These are phyloP conservation scores for Vairimorpha necatrix DNA, from an alignment of 371 early-diverging fungal species.

Conservation along the genomic window DNA sequence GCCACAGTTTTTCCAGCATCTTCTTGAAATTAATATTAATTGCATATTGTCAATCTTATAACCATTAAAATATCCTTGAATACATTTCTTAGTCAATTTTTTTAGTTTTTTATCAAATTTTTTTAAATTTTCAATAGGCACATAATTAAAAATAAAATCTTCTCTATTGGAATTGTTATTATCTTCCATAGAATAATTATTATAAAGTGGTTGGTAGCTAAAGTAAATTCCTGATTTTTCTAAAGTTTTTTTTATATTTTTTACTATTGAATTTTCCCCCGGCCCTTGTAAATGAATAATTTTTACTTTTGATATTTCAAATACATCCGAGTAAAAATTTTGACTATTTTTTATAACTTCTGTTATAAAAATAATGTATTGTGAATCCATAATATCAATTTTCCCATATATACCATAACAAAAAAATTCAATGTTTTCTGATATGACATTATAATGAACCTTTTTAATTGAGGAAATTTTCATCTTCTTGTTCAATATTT, in stretches of 20 bases:
- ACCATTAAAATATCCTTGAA: slow-evolving; percentile 61
- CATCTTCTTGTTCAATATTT: not conserved
- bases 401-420: slow-evolving; percentile 34
- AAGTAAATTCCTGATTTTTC: slow-evolving; percentile 50
- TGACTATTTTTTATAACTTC: slow-evolving; percentile 33
- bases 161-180: slow-evolving; percentile 23
- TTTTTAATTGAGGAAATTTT: not conserved
- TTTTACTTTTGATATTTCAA: slow-evolving; percentile 49
- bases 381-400: not conserved
- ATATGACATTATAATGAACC: not conserved
- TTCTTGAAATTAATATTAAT: slow-evolving; percentile 71
- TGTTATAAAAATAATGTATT: slow-evolving; percentile 52
- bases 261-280: not conserved
- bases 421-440: not conserved
- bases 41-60: not conserved
- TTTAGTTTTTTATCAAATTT: not conserved
- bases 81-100: slow-evolving; percentile 36
- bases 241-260: slow-evolving; percentile 42
- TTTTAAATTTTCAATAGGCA: slow-evolving; percentile 39
- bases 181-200: slow-evolving; percentile 2
- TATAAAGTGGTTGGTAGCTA: slow-evolving; percentile 39
- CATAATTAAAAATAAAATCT: slow-evolving; percentile 63
- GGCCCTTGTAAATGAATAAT: slow-evolving; percentile 25
- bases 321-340: slow-evolving; percentile 46
- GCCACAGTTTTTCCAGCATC: slow-evolving; percentile 86